A percentile compares a stretch with the other conserved stretches of the same genome.
Evolutionary conservation across 2,329 filamentous ascomycete genomes (phyloP).

Genomic region (Microdochium bolleyi): DNA sequence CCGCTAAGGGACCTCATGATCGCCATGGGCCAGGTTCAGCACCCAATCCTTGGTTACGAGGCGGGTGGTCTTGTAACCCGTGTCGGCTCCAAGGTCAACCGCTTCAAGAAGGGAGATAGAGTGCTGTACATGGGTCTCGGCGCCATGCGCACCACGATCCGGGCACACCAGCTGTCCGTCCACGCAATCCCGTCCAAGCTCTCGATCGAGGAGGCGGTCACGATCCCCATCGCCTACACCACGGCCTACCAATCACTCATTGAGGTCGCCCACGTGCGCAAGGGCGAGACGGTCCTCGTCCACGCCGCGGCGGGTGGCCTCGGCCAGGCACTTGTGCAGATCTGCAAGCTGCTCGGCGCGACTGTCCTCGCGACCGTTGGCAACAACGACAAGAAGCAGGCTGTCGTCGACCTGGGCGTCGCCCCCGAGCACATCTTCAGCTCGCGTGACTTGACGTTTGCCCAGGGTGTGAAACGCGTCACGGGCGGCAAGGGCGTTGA

Average conservation of each 20-base stretch:
- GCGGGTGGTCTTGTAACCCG: background rate
- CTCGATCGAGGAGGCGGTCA: conserved; percentile 9
- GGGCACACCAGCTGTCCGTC: conserved; percentile 10
- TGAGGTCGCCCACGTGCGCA: conserved; percentile 9
- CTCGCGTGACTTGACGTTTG: conserved; percentile 12
- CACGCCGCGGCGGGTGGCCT: conserved; percentile 6
- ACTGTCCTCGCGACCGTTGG: conserved; percentile 16
- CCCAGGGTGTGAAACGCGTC: conserved; percentile 6
- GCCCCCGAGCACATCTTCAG: conserved; percentile 14
- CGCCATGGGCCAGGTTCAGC: background rate
- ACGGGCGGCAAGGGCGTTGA: conserved; percentile 13
- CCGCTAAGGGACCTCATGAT: background rate
- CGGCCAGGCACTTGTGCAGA: conserved; percentile 3
- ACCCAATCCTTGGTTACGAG: conserved; percentile 8
- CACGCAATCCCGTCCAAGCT: conserved; percentile 13
- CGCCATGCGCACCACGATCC: conserved; percentile 8
- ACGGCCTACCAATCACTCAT: conserved; percentile 13
- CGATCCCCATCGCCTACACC: conserved; percentile 9
- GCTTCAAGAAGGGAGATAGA: conserved; percentile 15
- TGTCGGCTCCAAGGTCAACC: conserved; percentile 2
- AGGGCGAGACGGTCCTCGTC: conserved; percentile 6
- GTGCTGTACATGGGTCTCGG: conserved; percentile 9
- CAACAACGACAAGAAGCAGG: conserved; percentile 12
- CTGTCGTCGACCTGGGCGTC: conserved; percentile 12
- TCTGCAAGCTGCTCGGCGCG: conserved; percentile 2